Evolutionary conservation across 352 stramenopile species (phyloP).

Genomic region (Pythium coloratum): DNA sequence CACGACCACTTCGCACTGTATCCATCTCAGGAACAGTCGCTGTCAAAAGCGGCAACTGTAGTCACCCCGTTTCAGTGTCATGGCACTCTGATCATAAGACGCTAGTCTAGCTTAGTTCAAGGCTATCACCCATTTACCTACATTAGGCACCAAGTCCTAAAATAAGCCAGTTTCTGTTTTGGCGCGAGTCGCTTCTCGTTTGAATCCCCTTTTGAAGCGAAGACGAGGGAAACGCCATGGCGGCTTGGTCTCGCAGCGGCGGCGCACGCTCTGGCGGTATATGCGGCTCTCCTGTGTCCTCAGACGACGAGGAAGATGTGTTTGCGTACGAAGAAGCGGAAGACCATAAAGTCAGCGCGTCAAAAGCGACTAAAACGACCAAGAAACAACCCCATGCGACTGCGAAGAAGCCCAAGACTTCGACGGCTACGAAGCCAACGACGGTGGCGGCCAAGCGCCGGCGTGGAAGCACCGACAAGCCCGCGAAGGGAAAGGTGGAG

Average conservation of each 20-base stretch:
- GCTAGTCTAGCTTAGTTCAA: not conserved
- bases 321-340: conserved; percentile 17
- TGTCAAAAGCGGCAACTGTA: not conserved
- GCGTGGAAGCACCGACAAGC: not conserved
- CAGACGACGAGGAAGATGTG: conserved; percentile 17
- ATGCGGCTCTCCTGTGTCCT: conserved; percentile 20
- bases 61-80: not conserved
- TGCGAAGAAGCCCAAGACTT: not conserved
- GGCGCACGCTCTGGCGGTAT: conserved; percentile 19
- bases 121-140: not conserved
- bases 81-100: not conserved
- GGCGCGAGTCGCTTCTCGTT: not conserved
- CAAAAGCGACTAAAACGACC: not conserved
- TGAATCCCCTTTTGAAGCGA: not conserved
- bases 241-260: conserved; percentile 3
- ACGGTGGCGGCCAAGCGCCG: not conserved
- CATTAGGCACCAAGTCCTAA: not conserved
- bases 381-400: not conserved
- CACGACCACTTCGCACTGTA: conserved; percentile 5
- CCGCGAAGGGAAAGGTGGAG: not conserved
- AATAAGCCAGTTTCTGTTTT: not conserved
- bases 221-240: not conserved
- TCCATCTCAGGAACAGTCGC: not conserved
- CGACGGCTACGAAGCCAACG: not conserved
- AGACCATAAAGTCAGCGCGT: not conserved